Evolutionary conservation across 495 filamentous ascomycete species (phyloP).

Genomic region (Penicillium dipodomyicola): DNA sequence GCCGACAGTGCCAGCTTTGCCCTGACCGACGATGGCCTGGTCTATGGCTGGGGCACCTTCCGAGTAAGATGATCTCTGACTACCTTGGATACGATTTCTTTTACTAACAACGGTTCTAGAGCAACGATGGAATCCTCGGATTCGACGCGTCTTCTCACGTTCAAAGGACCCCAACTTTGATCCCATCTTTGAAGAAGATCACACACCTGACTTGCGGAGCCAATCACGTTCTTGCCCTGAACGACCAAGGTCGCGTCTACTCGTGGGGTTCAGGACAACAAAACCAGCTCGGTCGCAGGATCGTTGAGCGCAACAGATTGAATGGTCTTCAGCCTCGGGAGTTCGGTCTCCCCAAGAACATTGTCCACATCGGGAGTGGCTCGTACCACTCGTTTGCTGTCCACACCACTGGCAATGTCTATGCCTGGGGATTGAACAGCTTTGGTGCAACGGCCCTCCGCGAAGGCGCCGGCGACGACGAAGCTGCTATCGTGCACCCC

Average conservation of each 20-base stretch:
- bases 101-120: conserved; percentile 35
- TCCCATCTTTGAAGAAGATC: conserved; percentile 55
- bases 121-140: conserved; percentile 57
- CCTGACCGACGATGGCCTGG: conserved; percentile 61
- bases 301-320: conserved; percentile 52
- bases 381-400: conserved; percentile 69
- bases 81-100: neutral
- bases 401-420: conserved; percentile 66
- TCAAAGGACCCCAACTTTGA: conserved; percentile 48
- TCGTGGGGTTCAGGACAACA: conserved; percentile 65
- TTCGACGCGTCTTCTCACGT: conserved; percentile 46
- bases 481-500: conserved; percentile 56
- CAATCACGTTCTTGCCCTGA: conserved; percentile 62
- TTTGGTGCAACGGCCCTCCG: conserved; percentile 77
- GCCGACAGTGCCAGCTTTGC: conserved; percentile 65
- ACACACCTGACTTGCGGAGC: conserved; percentile 55
- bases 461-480: conserved; percentile 64
- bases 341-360: conserved; percentile 63
- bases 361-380: conserved; percentile 53
- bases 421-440: conserved; percentile 84
- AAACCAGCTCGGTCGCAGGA: conserved; percentile 62
- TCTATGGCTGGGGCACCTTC: conserved; percentile 75
- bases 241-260: conserved; percentile 53
- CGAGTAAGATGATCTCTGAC: conserved; percentile 41
- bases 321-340: conserved; percentile 65